A percentile compares a stretch with the other conserved stretches of the same genome.
Evolutionary conservation across 2,329 filamentous ascomycete species (phyloP).

Genomic region (Aspergillus texensis): DNA sequence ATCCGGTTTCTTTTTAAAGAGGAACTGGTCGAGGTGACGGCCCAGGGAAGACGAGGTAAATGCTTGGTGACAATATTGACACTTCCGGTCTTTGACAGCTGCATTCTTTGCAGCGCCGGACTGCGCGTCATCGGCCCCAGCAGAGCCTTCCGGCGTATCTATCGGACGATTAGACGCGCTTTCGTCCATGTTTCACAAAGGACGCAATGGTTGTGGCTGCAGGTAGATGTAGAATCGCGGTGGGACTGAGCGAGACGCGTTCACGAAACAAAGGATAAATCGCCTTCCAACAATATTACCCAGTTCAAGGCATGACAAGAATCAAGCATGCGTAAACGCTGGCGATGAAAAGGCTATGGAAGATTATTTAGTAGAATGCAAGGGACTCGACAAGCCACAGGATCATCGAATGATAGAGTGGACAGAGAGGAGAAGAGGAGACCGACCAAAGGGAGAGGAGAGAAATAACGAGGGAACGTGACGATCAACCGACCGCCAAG

Average conservation of each 20-base stretch:
- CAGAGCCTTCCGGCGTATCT: slow-evolving; percentile 44
- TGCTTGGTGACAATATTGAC: slow-evolving; percentile 82
- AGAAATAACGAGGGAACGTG: slow-evolving; percentile 12
- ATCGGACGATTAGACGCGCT: slow-evolving; percentile 29
- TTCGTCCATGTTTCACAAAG: slow-evolving; percentile 29
- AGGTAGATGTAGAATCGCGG: slow-evolving; percentile 4
- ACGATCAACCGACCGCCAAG: slow-evolving; percentile 19
- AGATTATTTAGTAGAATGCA: slow-evolving; percentile 1
- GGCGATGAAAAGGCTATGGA: slow-evolving; percentile 6
- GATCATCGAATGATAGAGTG: neutral
- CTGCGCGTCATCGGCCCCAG: slow-evolving; percentile 37
- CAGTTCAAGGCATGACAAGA: slow-evolving; percentile 23
- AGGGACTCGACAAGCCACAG: slow-evolving; percentile 3
- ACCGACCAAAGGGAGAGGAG: slow-evolving; percentile 3
- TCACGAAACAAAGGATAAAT: slow-evolving; percentile 8
- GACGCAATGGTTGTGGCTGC: slow-evolving; percentile 12
- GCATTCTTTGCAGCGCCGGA: slow-evolving; percentile 39
- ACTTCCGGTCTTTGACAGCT: slow-evolving; percentile 80
- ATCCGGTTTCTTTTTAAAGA: slow-evolving; percentile 92
- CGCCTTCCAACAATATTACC: slow-evolving; percentile 17
- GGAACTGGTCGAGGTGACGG: slow-evolving; percentile 90
- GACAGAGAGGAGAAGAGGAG: slow-evolving; percentile 10
- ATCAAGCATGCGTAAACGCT: slow-evolving; percentile 2
- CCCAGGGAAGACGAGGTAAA: slow-evolving; percentile 95
- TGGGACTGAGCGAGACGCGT: slow-evolving; percentile 17